A percentile compares a stretch with the other conserved stretches of the same genome.
Evolutionary conservation across 371 early-diverging fungal species (phyloP).

Genomic region (Actinomucor elegans): DNA sequence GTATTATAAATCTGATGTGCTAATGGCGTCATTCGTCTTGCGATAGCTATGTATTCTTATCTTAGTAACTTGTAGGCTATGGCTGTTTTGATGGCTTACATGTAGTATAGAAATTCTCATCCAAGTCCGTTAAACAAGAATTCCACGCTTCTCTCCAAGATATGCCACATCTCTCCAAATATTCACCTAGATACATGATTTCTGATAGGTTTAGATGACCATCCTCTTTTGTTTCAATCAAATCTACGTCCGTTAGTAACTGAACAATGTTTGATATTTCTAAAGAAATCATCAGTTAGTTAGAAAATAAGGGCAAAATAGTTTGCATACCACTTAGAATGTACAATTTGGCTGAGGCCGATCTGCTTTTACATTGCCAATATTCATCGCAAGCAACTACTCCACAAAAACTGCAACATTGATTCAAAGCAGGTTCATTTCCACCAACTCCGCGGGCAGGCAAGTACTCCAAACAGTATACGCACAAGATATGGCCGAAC

Average conservation of each 20-base stretch:
- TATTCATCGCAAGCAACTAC: conserved; percentile 18
- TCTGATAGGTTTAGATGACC: conserved; percentile 21
- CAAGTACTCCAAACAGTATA: conserved; percentile 13
- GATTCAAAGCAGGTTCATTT: conserved; percentile 15
- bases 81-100: conserved; percentile 4
- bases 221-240: conserved; percentile 14
- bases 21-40: conserved; percentile 11
- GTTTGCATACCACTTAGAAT: conserved; percentile 10
- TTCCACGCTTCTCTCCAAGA: conserved; percentile 19
- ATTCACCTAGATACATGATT: conserved; percentile 2
- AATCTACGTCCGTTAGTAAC: conserved; percentile 1
- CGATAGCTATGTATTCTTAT: neutral
- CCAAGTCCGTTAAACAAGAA: conserved; percentile 12
- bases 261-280: conserved; percentile 1
- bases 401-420: conserved; percentile 25
- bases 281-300: neutral
- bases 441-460: conserved; percentile 8
- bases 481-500: conserved; percentile 16
- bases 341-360: conserved; percentile 10
- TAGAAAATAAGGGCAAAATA: neutral
- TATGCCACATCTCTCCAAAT: neutral
- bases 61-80: neutral
- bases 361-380: conserved; percentile 15
- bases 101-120: conserved; percentile 12
- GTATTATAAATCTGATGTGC: conserved; percentile 9